Conservation (phyloP, 2,329 filamentous ascomycete species). For the Beauveria caledonica region DNA sequence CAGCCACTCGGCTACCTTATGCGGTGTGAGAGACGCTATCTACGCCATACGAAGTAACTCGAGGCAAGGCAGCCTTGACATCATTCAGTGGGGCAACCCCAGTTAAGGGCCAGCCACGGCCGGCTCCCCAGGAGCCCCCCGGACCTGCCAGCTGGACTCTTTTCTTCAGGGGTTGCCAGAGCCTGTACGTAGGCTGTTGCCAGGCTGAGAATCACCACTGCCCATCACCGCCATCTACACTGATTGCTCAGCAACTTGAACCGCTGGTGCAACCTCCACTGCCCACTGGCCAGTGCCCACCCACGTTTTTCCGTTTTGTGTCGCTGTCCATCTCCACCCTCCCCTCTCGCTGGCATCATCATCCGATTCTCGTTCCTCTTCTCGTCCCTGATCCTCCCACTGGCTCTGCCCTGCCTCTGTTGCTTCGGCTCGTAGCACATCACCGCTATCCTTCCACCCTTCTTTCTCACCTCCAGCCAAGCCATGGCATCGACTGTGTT, state of each 20-base stretch:
- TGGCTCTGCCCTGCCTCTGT: background rate
- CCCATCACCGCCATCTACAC: too few species aligned
- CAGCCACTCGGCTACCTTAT: too few species aligned
- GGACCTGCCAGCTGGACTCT: background rate
- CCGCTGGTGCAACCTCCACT: background rate
- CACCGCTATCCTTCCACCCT: background rate
- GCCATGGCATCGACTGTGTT: slow-evolving; percentile 6
- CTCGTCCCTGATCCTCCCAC: slow-evolving; percentile 2
- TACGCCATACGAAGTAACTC: too few species aligned
- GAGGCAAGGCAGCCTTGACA: too few species aligned
- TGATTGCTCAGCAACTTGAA: slow-evolving; percentile 5
- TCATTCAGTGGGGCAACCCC: background rate
- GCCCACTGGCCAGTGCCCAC: too few species aligned
- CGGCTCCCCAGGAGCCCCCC: too few species aligned
- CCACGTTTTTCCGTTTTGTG: too few species aligned
- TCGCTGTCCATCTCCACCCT: slow-evolving; percentile 5
- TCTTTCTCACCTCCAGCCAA: background rate
- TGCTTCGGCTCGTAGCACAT: background rate
- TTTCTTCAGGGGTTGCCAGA: background rate
- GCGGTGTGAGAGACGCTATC: too few species aligned
- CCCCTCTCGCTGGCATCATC: slow-evolving; percentile 9
- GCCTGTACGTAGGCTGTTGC: background rate
- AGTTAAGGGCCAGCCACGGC: background rate
- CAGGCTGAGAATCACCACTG: too few species aligned
- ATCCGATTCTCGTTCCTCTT: slow-evolving; percentile 3